phyloP scores from a whole-genome alignment of 2,329 filamentous ascomycete genomes.

The Rutstroemia sydowiana region DNA sequence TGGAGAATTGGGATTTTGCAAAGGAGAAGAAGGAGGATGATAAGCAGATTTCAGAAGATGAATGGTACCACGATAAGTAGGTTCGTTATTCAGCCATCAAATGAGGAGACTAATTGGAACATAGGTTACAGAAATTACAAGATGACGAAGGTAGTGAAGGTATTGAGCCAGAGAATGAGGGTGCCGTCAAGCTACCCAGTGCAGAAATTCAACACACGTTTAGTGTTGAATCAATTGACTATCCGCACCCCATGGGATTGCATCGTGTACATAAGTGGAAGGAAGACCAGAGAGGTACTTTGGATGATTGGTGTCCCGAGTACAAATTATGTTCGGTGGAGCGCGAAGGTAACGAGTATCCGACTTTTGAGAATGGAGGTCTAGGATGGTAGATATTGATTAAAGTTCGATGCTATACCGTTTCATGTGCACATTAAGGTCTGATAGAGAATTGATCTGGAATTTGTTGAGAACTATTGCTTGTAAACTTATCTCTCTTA shows the following conservation, averaged over 20 bases:
- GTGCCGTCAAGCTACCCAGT: slow-evolving; percentile 23
- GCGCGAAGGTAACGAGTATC: background rate
- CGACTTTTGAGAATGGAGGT: slow-evolving; percentile 3
- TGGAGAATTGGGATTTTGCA: slow-evolving; percentile 23
- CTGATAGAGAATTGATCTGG: background rate
- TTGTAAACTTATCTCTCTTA: too few relatives aligned
- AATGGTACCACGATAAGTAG: slow-evolving; percentile 27
- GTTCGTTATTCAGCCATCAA: background rate
- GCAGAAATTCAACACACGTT: slow-evolving; percentile 27
- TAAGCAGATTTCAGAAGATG: slow-evolving; percentile 23
- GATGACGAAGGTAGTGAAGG: slow-evolving; percentile 16
- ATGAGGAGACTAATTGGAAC: background rate
- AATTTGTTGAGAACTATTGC: background rate
- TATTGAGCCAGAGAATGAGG: slow-evolving; percentile 16
- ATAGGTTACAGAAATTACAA: slow-evolving; percentile 20
- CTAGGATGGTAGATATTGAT: slow-evolving; percentile 1
- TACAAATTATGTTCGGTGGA: slow-evolving; percentile 19
- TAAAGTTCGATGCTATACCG: slow-evolving; percentile 2
- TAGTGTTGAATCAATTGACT: slow-evolving; percentile 27
- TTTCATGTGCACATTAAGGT: background rate
- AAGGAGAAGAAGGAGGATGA: slow-evolving; percentile 9
- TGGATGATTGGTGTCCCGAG: slow-evolving; percentile 25
- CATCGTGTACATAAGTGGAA: slow-evolving; percentile 27
- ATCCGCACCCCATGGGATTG: slow-evolving; percentile 27
- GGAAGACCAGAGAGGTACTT: slow-evolving; percentile 15